phyloP scores from a whole-genome alignment of 1,139 yeast genomes.

The Suzukiozyma palmioleophila region DNA sequence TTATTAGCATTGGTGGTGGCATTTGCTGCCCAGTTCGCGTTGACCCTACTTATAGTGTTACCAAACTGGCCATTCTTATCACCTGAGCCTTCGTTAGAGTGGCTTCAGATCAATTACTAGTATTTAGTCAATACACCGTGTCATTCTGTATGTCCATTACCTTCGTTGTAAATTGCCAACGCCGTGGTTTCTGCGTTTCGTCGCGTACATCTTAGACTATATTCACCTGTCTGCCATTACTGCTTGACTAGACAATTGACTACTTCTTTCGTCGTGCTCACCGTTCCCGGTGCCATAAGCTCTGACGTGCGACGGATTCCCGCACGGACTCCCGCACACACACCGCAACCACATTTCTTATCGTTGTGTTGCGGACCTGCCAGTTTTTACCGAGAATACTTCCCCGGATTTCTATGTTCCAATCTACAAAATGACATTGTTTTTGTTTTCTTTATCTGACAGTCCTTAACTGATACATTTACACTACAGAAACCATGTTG shows the following conservation, averaged over 20 bases:
- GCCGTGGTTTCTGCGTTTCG: not conserved
- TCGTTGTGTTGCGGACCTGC: not conserved
- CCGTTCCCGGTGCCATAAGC: too few relatives aligned
- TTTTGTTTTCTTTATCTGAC: too few relatives aligned
- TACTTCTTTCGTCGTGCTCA: too few relatives aligned
- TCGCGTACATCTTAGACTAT: too few relatives aligned
- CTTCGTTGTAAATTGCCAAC: not conserved
- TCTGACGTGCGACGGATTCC: too few relatives aligned
- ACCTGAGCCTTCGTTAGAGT: slow-evolving; percentile 9
- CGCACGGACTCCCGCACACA: too few relatives aligned
- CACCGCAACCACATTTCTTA: not conserved
- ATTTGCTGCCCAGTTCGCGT: slow-evolving; percentile 10
- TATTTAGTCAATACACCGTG: not conserved
- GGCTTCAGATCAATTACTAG: slow-evolving; percentile 11
- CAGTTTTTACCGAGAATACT: not conserved
- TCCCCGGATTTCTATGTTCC: too few relatives aligned
- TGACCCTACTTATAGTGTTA: slow-evolving; percentile 9
- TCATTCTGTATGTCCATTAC: not conserved
- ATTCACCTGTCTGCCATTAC: too few relatives aligned
- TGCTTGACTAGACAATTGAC: too few relatives aligned
- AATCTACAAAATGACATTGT: too few relatives aligned
- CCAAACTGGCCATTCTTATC: slow-evolving; percentile 11
- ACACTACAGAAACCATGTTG: slow-evolving; percentile 12
- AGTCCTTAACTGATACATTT: too few relatives aligned
- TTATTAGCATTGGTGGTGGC: slow-evolving; percentile 7